Evolutionary conservation across 192 early-diverging fungal species (phyloP).

Genomic region (Lunasporangiospora selenospora): DNA sequence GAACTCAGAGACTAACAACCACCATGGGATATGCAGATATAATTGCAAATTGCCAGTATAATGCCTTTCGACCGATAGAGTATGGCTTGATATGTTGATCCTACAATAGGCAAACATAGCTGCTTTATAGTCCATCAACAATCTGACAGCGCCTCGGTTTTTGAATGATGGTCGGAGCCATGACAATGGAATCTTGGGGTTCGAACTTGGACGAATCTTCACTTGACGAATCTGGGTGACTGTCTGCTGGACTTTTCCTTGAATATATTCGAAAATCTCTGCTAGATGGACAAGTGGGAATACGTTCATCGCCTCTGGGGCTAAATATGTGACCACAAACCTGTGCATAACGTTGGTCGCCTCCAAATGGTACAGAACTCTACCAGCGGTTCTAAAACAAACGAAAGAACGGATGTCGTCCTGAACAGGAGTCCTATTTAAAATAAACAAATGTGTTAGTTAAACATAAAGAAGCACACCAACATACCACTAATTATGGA

Average conservation of each 20-base stretch:
- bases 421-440: conserved; percentile 26
- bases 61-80: conserved; percentile 3
- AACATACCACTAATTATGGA: background rate
- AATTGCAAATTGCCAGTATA: too few species aligned
- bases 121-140: conserved; percentile 20
- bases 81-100: too few species aligned
- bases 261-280: conserved; percentile 17
- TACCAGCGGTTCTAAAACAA: conserved; percentile 22
- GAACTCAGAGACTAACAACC: background rate
- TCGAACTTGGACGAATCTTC: conserved; percentile 19
- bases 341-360: conserved; percentile 27
- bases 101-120: too few species aligned
- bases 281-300: conserved; percentile 34
- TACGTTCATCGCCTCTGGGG: conserved; percentile 19
- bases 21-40: conserved; percentile 7
- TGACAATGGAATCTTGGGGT: conserved; percentile 21
- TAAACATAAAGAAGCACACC: background rate
- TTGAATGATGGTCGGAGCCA: conserved; percentile 37
- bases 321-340: conserved; percentile 19
- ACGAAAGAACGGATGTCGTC: conserved; percentile 13
- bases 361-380: conserved; percentile 30
- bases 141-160: conserved; percentile 22
- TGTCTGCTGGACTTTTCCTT: conserved; percentile 14
- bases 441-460: background rate
- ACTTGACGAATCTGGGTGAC: conserved; percentile 25